These are phyloP conservation scores for Kalmusia sp. DNA, from an alignment of 2,329 filamentous ascomycete genomes.

Conservation along the genomic window DNA sequence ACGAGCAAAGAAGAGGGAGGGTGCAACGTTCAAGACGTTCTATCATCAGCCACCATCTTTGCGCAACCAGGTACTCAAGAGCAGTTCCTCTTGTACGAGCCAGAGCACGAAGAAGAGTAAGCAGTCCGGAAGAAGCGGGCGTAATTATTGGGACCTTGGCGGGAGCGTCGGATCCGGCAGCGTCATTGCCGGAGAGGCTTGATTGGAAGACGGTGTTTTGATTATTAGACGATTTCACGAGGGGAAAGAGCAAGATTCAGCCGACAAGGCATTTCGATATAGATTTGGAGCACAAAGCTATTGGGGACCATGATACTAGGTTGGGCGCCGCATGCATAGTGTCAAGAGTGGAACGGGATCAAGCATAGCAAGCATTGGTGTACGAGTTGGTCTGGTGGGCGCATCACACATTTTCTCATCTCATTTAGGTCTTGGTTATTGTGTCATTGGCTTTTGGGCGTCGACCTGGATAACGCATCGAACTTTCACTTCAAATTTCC, in stretches of 20 bases:
- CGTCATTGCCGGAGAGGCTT: slow-evolving; percentile 40
- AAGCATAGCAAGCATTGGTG: not conserved
- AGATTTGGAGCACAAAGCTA: not conserved
- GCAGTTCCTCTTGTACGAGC: slow-evolving; percentile 78
- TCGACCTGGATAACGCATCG: not conserved
- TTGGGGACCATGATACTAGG: not conserved
- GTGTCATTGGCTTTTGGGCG: not conserved
- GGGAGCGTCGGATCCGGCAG: slow-evolving; percentile 77
- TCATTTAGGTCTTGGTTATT: not conserved
- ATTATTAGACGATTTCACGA: not conserved
- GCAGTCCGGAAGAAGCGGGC: slow-evolving; percentile 72
- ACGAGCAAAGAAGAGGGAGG: slow-evolving; percentile 30
- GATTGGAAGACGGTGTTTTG: slow-evolving; percentile 1
- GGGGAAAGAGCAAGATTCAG: not conserved
- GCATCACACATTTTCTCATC: not conserved
- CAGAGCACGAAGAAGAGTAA: slow-evolving; percentile 82
- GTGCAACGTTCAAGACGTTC: slow-evolving; percentile 29
- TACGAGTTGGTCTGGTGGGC: not conserved
- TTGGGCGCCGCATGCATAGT: not conserved
- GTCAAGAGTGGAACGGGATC: not conserved
- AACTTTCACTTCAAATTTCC: not conserved
- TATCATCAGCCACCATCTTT: slow-evolving; percentile 24
- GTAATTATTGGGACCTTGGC: slow-evolving; percentile 93
- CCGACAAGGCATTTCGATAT: not conserved
- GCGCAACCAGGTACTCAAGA: slow-evolving; percentile 33